Evolutionary conservation across 345 rosid species (phyloP).

Genomic region (Litchi chinensis): DNA sequence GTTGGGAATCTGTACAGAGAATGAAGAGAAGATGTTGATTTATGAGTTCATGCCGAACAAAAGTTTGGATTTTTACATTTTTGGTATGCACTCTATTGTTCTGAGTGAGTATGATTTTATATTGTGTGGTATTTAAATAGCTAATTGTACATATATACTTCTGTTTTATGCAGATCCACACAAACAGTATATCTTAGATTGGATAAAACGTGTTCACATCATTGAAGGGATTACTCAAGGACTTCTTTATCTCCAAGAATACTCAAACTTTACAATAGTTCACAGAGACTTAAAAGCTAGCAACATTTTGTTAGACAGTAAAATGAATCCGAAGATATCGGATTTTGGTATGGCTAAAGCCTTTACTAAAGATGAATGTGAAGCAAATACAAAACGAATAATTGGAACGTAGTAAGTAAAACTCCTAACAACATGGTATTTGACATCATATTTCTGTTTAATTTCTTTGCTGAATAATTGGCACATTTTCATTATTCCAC

Average conservation of each 20-base stretch:
- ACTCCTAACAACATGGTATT: neutral
- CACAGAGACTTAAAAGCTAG: conserved; percentile 48
- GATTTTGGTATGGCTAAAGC: conserved; percentile 48
- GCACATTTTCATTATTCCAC: neutral
- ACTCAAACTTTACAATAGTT: conserved; percentile 47
- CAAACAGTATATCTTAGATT: conserved; percentile 23
- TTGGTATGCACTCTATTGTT: conserved; percentile 7
- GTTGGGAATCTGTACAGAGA: conserved; percentile 22
- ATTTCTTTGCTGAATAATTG: neutral
- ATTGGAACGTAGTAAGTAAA: conserved; percentile 46
- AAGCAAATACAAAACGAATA: conserved; percentile 42
- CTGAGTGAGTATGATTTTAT: neutral
- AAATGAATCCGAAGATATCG: conserved; percentile 49
- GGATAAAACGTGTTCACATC: conserved; percentile 37
- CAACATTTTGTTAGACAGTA: conserved; percentile 36
- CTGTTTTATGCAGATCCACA: conserved; percentile 29
- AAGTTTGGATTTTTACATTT: conserved; percentile 30
- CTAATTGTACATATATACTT: neutral
- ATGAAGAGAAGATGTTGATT: conserved; percentile 31
- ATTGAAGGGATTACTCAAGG: conserved; percentile 54
- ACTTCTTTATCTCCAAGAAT: conserved; percentile 51
- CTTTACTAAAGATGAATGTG: conserved; percentile 34
- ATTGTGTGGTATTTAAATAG: neutral
- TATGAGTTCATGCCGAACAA: conserved; percentile 36
- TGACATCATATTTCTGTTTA: too few relatives aligned